phyloP scores from a whole-genome alignment of 495 filamentous ascomycete species.

The Geoglossum glabrum region DNA sequence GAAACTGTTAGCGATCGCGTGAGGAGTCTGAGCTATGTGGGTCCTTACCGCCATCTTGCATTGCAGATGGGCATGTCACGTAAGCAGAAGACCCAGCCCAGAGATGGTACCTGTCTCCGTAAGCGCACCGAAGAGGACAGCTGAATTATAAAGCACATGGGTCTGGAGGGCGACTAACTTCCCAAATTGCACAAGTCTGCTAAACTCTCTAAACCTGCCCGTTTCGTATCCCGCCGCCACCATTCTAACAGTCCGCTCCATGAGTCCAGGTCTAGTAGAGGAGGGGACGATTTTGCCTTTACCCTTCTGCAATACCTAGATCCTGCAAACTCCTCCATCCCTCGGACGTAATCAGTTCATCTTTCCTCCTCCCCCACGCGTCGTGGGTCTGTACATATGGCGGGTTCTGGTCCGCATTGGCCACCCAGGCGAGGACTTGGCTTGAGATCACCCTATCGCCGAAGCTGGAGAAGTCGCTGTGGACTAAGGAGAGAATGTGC shows the following conservation, averaged over 20 bases:
- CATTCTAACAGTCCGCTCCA: conserved; percentile 9
- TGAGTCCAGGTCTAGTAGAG: neutral
- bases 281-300: neutral
- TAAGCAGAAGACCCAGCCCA: conserved; percentile 40
- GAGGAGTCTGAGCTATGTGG: neutral
- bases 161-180: no score
- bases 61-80: conserved; percentile 45
- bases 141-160: no score
- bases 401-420: conserved; percentile 37
- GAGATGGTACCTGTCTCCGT: conserved; percentile 41
- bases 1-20: conserved; percentile 32
- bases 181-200: conserved; percentile 31
- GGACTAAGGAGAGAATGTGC: conserved; percentile 16
- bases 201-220: conserved; percentile 7
- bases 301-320: conserved; percentile 29
- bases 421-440: conserved; percentile 27
- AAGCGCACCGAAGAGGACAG: no score
- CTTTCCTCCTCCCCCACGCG: conserved; percentile 28
- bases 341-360: conserved; percentile 30
- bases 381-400: conserved; percentile 31
- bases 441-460: conserved; percentile 10
- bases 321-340: conserved; percentile 36
- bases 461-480: conserved; percentile 19
- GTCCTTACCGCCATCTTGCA: conserved; percentile 40
- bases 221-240: conserved; percentile 34